These are phyloP conservation scores for Zoysia japonica DNA, from an alignment of 176 grass and related monocot species.

Conservation along the genomic window DNA sequence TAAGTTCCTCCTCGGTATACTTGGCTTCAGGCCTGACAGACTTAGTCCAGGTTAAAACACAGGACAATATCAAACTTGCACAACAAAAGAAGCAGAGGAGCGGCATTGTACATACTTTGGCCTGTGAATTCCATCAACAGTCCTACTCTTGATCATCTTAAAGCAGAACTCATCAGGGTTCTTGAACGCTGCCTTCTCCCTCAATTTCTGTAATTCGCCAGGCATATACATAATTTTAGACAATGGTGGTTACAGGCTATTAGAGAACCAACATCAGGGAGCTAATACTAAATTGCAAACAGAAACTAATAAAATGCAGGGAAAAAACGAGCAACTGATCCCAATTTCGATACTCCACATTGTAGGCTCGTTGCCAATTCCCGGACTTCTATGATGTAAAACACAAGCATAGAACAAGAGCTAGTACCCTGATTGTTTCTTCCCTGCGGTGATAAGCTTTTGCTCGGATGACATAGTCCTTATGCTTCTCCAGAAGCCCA, in stretches of 20 bases:
- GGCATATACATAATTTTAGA: not conserved
- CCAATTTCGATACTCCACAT: not conserved
- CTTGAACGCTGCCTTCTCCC: slow-evolving; percentile 71
- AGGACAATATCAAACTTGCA: slow-evolving; percentile 20
- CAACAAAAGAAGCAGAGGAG: slow-evolving; percentile 1
- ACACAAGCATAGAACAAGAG: slow-evolving; percentile 3
- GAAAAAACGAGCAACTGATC: not conserved
- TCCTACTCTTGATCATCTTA: slow-evolving; percentile 86
- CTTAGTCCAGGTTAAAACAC: slow-evolving; percentile 26
- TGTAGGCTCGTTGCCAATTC: not conserved
- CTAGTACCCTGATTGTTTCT: slow-evolving; percentile 59
- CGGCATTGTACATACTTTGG: slow-evolving; percentile 47
- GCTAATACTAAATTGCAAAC: not conserved
- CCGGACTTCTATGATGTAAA: not conserved
- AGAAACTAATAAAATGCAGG: not conserved
- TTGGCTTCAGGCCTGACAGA: slow-evolving; percentile 68
- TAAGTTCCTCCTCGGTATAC: slow-evolving; percentile 74
- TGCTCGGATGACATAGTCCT: slow-evolving; percentile 78
- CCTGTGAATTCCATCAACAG: slow-evolving; percentile 67
- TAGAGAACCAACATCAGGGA: slow-evolving; percentile 6
- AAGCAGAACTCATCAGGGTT: slow-evolving; percentile 98
- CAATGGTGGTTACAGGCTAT: not conserved
- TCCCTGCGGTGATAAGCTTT: slow-evolving; percentile 69
- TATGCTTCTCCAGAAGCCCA: slow-evolving; percentile 85
- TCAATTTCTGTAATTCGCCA: slow-evolving; percentile 61